Conservation (phyloP, 306 rosid species). For the Gastrolobium bilobum region DNA sequence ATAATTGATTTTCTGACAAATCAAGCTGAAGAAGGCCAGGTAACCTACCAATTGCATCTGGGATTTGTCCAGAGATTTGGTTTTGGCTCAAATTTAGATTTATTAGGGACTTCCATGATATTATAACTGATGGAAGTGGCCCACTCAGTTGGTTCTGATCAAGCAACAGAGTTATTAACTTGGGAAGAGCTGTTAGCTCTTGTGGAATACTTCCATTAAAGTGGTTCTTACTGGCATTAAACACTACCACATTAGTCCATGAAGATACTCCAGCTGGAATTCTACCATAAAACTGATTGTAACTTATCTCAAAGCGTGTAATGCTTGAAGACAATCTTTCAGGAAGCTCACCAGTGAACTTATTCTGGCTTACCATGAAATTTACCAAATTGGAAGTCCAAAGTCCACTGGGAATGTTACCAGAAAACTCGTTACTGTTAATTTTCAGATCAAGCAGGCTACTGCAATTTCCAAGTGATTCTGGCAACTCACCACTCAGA, state of each 20-base stretch:
- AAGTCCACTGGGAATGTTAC: constrained; percentile 59
- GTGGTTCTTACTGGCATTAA: constrained; percentile 59
- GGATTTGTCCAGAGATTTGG: constrained; percentile 58
- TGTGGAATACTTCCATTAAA: constrained; percentile 59
- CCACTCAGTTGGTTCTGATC: constrained; percentile 55
- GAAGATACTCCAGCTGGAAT: constrained; percentile 40
- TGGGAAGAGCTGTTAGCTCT: constrained; percentile 55
- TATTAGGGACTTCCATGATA: constrained; percentile 52
- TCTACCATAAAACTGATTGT: constrained; percentile 59
- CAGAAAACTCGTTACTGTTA: constrained; percentile 51
- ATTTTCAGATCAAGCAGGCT: constrained; percentile 35
- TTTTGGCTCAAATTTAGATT: constrained; percentile 11
- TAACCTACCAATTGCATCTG: constrained; percentile 49
- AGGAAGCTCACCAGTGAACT: constrained; percentile 60
- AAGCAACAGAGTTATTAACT: constrained; percentile 47
- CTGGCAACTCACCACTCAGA: constrained; percentile 62
- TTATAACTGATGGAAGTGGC: constrained; percentile 47
- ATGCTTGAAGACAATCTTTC: constrained; percentile 44
- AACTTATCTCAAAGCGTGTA: constrained; percentile 46
- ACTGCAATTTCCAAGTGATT: constrained; percentile 60
- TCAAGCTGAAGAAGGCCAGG: constrained; percentile 54
- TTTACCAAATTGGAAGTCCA: constrained; percentile 57
- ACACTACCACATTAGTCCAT: constrained; percentile 44
- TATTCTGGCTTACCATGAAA: constrained; percentile 51
- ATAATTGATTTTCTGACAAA: constrained; percentile 65